Conservation (phyloP, 2,329 filamentous ascomycete species). For the Penicillium sp. region DNA sequence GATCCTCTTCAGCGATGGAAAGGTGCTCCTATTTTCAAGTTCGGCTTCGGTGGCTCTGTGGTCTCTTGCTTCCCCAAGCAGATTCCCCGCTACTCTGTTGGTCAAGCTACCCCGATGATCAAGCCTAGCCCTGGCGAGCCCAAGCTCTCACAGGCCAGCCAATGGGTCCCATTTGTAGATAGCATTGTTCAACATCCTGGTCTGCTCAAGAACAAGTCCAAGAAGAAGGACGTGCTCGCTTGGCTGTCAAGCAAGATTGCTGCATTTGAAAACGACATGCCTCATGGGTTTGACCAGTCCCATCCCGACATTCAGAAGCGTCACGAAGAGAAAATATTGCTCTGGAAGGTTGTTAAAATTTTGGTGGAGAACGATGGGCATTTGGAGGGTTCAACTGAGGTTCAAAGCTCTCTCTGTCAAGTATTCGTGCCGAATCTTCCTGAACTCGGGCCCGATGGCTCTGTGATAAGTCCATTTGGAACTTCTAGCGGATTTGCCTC, state of each 20-base stretch:
- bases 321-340: constrained; percentile 75
- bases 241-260: constrained; percentile 84
- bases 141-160: constrained; percentile 75
- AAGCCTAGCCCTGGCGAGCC: constrained; percentile 83
- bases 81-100: constrained; percentile 82
- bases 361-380: constrained; percentile 86
- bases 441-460: constrained; percentile 37
- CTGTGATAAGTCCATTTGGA: constrained; percentile 32
- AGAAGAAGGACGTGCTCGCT: constrained; percentile 88
- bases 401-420: constrained; percentile 76
- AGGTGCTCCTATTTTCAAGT: constrained; percentile 82
- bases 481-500: constrained; percentile 48
- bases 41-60: constrained; percentile 84
- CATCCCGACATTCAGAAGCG: constrained; percentile 65
- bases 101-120: constrained; percentile 74
- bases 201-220: constrained; percentile 84
- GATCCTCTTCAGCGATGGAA: constrained; percentile 91
- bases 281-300: constrained; percentile 56
- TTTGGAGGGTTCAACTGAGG: constrained; percentile 73
- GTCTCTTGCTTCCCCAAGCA: constrained; percentile 88
- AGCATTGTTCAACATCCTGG: constrained; percentile 83
- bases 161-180: constrained; percentile 73
- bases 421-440: constrained; percentile 70
- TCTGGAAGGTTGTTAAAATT: constrained; percentile 85
- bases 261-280: constrained; percentile 64